Percentiles rank a stretch among this genome's conserved stretches.
Conservation (phyloP, 352 stramenopile genomes). For the Ophiocytium majus region DNA sequence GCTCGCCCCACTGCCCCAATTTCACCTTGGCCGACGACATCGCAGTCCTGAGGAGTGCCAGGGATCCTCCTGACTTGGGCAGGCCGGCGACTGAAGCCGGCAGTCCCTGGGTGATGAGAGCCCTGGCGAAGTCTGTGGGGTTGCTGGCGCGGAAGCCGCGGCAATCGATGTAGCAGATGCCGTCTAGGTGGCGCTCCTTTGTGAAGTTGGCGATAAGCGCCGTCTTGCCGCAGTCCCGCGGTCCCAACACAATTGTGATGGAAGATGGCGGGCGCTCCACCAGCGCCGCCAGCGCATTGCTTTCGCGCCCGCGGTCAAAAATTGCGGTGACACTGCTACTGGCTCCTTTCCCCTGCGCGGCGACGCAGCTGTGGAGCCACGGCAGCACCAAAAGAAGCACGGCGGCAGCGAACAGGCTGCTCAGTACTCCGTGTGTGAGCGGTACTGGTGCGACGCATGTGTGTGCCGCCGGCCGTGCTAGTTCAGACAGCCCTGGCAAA, state of each 20-base stretch:
- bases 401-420: background rate
- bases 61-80: background rate
- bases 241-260: background rate
- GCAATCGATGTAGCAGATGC: conserved; percentile 22
- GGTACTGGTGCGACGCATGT: too few species aligned
- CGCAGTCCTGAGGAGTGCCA: background rate
- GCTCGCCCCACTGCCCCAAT: background rate
- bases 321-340: background rate
- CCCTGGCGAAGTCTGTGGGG: background rate
- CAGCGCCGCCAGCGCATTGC: background rate
- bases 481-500: too few species aligned
- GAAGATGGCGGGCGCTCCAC: background rate
- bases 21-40: background rate
- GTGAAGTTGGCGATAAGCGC: background rate
- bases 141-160: background rate
- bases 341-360: background rate
- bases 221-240: background rate
- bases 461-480: too few species aligned
- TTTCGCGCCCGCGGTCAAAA: background rate
- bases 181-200: background rate
- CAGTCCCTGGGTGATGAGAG: background rate
- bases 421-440: too few species aligned
- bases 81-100: background rate
- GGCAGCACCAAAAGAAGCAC: background rate
- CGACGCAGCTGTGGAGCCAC: background rate